A percentile compares a stretch with the other conserved stretches of the same genome.
phyloP scores from a whole-genome alignment of 192 early-diverging fungal species.

The Spinellus fusiger region DNA sequence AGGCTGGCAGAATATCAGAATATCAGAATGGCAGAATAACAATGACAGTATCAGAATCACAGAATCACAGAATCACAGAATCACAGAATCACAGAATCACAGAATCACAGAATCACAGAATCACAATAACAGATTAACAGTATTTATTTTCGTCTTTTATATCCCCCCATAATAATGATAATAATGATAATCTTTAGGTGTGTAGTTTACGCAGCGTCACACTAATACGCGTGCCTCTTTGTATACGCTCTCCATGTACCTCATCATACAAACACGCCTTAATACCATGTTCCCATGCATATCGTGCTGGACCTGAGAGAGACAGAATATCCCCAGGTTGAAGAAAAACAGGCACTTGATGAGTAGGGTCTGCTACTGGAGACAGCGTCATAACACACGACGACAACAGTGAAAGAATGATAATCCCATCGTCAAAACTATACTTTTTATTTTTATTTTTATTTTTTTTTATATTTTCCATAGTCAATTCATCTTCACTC shows the following conservation, averaged over 20 bases:
- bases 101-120: no score
- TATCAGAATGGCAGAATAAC: no score
- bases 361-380: constrained; percentile 9
- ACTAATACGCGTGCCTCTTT: constrained; percentile 40
- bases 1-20: no score
- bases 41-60: no score
- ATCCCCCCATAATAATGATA: neutral
- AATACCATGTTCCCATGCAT: constrained; percentile 48
- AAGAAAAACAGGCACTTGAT: constrained; percentile 22
- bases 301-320: constrained; percentile 36
- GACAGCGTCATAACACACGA: constrained; percentile 46
- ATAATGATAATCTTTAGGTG: neutral
- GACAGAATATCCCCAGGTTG: constrained; percentile 38
- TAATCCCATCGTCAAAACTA: constrained; percentile 48
- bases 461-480: neutral
- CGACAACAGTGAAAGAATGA: constrained; percentile 40
- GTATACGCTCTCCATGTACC: constrained; percentile 20
- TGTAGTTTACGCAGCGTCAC: constrained; percentile 36
- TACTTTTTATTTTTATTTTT: neutral
- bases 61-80: no score
- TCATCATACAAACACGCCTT: constrained; percentile 27
- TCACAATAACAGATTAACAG: neutral
- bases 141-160: neutral
- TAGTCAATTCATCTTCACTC: neutral
- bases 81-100: no score